Conservation (phyloP, 2,329 filamentous ascomycete species). For the Xylaria polymorpha region DNA sequence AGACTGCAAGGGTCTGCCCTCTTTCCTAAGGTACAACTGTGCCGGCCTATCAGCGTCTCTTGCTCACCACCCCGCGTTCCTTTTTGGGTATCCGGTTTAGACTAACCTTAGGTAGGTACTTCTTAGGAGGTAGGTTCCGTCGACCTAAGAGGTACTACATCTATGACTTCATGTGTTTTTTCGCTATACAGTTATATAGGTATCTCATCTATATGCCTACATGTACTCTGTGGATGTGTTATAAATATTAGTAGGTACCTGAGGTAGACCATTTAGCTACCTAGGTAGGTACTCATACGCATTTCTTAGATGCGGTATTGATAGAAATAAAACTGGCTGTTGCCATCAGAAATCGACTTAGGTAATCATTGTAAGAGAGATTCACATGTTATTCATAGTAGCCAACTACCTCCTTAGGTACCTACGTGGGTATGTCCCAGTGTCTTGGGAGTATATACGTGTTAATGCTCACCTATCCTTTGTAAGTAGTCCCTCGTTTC, state of each 20-base stretch:
- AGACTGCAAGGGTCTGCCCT: background rate
- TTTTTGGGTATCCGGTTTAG: conserved; percentile 25
- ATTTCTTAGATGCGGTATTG: background rate
- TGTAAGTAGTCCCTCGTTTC: background rate
- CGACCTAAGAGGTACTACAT: background rate
- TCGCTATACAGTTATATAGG: no score
- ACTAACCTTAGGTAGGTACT: background rate
- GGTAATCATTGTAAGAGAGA: background rate
- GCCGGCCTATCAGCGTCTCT: conserved; percentile 30
- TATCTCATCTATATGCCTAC: background rate
- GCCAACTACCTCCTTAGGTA: no score
- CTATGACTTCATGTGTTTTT: background rate
- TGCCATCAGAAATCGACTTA: background rate
- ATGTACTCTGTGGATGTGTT: background rate
- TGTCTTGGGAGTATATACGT: background rate
- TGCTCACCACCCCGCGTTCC: conserved; percentile 28
- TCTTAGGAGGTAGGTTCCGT: background rate
- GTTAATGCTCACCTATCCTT: background rate
- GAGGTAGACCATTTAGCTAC: no score
- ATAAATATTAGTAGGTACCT: background rate
- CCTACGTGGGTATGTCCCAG: background rate
- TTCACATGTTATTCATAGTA: no score
- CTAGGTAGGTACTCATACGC: background rate
- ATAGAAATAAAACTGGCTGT: background rate
- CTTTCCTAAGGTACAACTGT: background rate